Evolutionary conservation across 306 rosid species (phyloP), one percentile per base, ranked within the genome.

Genomic region (Vigna hirtella): DNA sequence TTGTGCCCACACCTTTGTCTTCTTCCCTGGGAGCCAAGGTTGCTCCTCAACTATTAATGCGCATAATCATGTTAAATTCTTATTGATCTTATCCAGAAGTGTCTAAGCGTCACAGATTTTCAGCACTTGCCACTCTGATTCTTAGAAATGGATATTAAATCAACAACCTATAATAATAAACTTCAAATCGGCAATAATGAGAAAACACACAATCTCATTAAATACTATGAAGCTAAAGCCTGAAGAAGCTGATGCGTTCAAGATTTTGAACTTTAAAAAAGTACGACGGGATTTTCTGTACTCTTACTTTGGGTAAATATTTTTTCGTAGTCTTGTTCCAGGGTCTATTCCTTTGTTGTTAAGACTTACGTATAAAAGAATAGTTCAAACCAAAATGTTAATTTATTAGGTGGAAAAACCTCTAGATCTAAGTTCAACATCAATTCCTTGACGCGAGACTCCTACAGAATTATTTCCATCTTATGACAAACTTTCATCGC

Each of bases 261-360:
- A 68, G 48, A 68, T 47, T 24, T 45, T 24, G 57, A 57, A 57
- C n/a, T 24, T 63, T 34, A 6, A 63, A 63, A 63, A 61, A 56
- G 62, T 56, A 56, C 8, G 14, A 20, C 22, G 20, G 62, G 62
- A 8, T 20, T 56, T 20, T 56, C 30, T 28, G 9, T 56, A 11
- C 47, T 51, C 53, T n/a, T n/a, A n/a, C n/a, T 14, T n/a, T 5
- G 22, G 57, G 24, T n/a, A n/a, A 51, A 16, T 51, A 51, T 42
- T 42, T 38, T 20, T 26, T 26, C 2, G 28, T 2, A 26, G 28
- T 26, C 17, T 12, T 22, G 55, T 20, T 49, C 1, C 14, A 12
- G 53, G 36, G 34, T 52, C 17, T 42, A 45, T 47, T 66, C 52
- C 72, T 20, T 43, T 40, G 53, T 43, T 38, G 5, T 30, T 30